A percentile compares a stretch with the other conserved stretches of the same genome.
Conservation (phyloP, 108 stramenopile species). For the Stephanodiscus minutulus region DNA sequence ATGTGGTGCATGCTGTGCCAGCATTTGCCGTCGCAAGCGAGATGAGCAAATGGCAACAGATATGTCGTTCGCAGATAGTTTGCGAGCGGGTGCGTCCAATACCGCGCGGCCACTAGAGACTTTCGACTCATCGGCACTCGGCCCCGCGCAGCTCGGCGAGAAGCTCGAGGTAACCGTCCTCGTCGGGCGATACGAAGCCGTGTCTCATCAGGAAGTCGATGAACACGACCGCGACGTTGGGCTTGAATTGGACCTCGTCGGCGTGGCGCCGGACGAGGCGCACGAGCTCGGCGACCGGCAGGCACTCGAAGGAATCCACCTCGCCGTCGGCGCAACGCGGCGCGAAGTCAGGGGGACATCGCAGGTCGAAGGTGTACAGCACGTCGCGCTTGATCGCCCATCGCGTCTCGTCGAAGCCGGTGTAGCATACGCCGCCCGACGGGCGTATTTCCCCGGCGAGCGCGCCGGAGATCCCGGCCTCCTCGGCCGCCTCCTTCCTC, state of each 20-base stretch:
- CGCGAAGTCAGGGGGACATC: slow-evolving; percentile 13
- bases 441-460: slow-evolving; percentile 3
- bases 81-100: too few species aligned
- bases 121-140: not conserved
- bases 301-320: slow-evolving; percentile 33
- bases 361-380: slow-evolving; percentile 36
- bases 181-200: slow-evolving; percentile 6
- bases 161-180: slow-evolving; percentile 17
- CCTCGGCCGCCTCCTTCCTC: slow-evolving; percentile 31
- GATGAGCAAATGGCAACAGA: too few species aligned
- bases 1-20: too few species aligned
- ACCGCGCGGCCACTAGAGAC: too few species aligned
- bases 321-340: slow-evolving; percentile 31
- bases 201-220: slow-evolving; percentile 40
- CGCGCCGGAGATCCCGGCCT: slow-evolving; percentile 25
- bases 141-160: slow-evolving; percentile 16
- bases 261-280: not conserved
- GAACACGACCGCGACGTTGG: slow-evolving; percentile 33
- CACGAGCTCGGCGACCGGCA: slow-evolving; percentile 6
- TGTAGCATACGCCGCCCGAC: slow-evolving; percentile 16
- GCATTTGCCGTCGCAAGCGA: too few species aligned
- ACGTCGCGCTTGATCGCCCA: slow-evolving; percentile 28
- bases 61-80: too few species aligned
- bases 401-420: slow-evolving; percentile 9
- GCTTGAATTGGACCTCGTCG: slow-evolving; percentile 19